Percentiles rank a stretch among this genome's conserved stretches.
Conservation (phyloP, 805 yeast genomes). For the Nakazawaea anatomiae region DNA sequence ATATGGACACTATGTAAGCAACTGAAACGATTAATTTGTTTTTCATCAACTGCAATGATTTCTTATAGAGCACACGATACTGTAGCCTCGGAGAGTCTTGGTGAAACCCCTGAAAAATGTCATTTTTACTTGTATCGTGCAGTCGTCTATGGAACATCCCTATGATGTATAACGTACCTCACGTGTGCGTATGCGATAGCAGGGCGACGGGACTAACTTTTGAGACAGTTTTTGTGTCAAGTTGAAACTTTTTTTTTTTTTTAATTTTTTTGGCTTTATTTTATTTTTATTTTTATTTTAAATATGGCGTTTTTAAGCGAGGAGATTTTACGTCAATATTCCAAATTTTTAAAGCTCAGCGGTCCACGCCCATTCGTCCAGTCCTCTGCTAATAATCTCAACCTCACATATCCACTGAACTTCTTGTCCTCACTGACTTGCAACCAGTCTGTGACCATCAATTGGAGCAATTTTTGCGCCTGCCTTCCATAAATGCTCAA, state of each 20-base stretch:
- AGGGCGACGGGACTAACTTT: background rate
- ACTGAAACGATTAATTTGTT: conserved; percentile 1
- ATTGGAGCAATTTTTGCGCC: conserved; percentile 52
- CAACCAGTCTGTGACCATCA: conserved; percentile 49
- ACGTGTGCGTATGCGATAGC: no score
- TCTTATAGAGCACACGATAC: background rate
- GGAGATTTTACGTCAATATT: conserved; percentile 12
- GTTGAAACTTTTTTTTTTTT: background rate
- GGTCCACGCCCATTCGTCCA: conserved; percentile 48
- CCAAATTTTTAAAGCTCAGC: conserved; percentile 40
- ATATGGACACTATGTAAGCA: background rate
- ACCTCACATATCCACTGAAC: conserved; percentile 74
- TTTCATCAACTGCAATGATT: background rate
- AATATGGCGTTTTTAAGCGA: background rate
- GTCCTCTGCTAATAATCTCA: conserved; percentile 75
- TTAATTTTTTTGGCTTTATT: no score
- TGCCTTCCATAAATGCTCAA: conserved; percentile 58
- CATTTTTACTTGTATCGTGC: background rate
- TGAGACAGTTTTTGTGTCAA: background rate
- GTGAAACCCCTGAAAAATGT: background rate
- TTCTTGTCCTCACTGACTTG: conserved; percentile 40
- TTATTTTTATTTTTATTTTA: no score
- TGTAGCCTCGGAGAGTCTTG: background rate
- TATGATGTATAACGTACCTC: no score
- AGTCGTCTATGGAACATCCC: background rate